These are phyloP conservation scores for Endotrypanum monterogeii DNA, from an alignment of 208 protist genomes.

Conservation along the genomic window DNA sequence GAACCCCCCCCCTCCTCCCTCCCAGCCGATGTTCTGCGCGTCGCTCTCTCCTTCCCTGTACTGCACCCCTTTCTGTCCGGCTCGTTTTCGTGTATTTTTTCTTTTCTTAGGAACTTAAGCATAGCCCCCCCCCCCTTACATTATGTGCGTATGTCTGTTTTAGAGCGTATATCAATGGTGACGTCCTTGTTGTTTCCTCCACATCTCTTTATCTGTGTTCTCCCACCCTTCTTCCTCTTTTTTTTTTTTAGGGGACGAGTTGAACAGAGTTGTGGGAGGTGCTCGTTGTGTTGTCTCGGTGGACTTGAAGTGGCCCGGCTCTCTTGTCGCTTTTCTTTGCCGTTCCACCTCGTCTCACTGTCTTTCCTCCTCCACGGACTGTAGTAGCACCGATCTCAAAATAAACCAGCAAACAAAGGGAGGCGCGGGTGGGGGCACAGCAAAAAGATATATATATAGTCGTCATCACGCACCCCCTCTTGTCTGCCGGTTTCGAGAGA, in stretches of 20 bases:
- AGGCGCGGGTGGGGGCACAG: not conserved
- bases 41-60: constrained; percentile 5
- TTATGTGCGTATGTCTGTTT: not conserved
- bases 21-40: not conserved
- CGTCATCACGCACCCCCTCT: not conserved
- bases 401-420: not conserved
- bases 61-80: not conserved
- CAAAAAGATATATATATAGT: not conserved
- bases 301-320: not conserved
- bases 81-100: not conserved
- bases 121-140: constrained; percentile 11
- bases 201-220: not conserved
- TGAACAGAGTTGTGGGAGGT: not conserved
- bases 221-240: no score
- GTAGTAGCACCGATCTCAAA: constrained; percentile 7
- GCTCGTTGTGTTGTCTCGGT: not conserved
- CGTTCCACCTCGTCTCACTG: not conserved
- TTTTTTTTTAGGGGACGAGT: not conserved
- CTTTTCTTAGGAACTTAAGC: constrained; percentile 7
- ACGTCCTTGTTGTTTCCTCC: constrained; percentile 1
- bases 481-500: not conserved
- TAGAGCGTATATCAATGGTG: constrained; percentile 1
- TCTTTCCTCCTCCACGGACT: not conserved
- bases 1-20: no score
- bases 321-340: not conserved